Percentiles rank a stretch among this genome's conserved stretches.
These are phyloP conservation scores for Zasmidium cellare DNA, from an alignment of 2,329 filamentous ascomycete species.

Conservation along the genomic window DNA sequence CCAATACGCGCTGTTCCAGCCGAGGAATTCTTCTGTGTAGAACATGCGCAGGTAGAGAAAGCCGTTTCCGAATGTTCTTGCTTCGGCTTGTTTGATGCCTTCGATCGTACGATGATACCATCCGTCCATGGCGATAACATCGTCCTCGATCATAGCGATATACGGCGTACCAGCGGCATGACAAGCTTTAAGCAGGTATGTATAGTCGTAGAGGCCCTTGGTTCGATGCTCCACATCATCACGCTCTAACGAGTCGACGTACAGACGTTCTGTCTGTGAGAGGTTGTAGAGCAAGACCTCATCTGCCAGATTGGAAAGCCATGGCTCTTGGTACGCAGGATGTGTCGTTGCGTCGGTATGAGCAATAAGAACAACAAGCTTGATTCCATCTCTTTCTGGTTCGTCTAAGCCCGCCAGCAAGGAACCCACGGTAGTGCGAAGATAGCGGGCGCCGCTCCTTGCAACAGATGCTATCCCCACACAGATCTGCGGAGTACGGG, in stretches of 20 bases:
- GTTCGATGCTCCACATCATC: constrained; percentile 28
- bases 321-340: constrained; percentile 42
- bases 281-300: constrained; percentile 43
- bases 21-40: constrained; percentile 47
- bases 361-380: constrained; percentile 47
- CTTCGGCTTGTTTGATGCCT: constrained; percentile 31
- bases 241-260: constrained; percentile 38
- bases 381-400: constrained; percentile 42
- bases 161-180: constrained; percentile 40
- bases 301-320: constrained; percentile 43
- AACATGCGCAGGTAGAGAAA: constrained; percentile 51
- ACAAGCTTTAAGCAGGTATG: constrained; percentile 44
- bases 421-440: constrained; percentile 44
- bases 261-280: constrained; percentile 34
- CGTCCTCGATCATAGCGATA: constrained; percentile 49
- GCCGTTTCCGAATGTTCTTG: constrained; percentile 1
- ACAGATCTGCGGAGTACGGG: constrained; percentile 37
- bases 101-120: constrained; percentile 46
- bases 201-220: constrained; percentile 49
- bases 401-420: constrained; percentile 45
- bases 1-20: constrained; percentile 49
- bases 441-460: constrained; percentile 41
- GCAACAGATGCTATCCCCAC: constrained; percentile 47
- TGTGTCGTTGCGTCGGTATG: constrained; percentile 45
- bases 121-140: constrained; percentile 48